Percentiles rank a stretch among this genome's conserved stretches.
phyloP scores from a whole-genome alignment of 352 stramenopile genomes.

The Globisporangium iwayamae region DNA sequence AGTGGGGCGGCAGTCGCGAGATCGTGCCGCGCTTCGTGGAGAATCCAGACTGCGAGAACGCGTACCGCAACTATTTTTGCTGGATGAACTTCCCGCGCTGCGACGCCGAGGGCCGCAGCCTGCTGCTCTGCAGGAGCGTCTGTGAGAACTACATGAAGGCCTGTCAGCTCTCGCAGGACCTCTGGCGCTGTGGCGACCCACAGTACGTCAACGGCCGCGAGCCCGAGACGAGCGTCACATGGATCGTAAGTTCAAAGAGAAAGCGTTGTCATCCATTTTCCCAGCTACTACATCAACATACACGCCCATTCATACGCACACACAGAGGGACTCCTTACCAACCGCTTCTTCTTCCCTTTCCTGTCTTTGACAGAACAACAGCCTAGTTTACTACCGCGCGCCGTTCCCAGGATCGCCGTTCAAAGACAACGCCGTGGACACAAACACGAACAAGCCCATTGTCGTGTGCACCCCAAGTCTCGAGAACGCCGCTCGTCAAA shows the following conservation, averaged over 20 bases:
- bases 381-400: constrained; percentile 74
- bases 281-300: not conserved
- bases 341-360: not conserved
- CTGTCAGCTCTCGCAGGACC: constrained; percentile 77
- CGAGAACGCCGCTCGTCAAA: constrained; percentile 39
- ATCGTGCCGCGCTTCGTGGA: constrained; percentile 79
- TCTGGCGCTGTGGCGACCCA: constrained; percentile 85
- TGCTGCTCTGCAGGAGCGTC: constrained; percentile 85
- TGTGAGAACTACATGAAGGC: constrained; percentile 90
- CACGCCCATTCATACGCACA: constrained; percentile 3
- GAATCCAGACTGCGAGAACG: constrained; percentile 87
- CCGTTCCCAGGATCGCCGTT: constrained; percentile 79
- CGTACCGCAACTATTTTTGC: constrained; percentile 90
- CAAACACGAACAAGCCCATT: constrained; percentile 65
- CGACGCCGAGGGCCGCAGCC: constrained; percentile 71
- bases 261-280: constrained; percentile 4
- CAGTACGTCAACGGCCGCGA: constrained; percentile 65
- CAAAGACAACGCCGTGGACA: constrained; percentile 64
- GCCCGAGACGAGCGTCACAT: constrained; percentile 60
- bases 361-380: constrained; percentile 38
- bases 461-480: constrained; percentile 83
- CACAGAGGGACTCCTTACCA: constrained; percentile 1
- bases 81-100: constrained; percentile 92
- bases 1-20: constrained; percentile 54
- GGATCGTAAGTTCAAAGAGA: constrained; percentile 37